Evolutionary conservation across 108 stramenopile genomes (phyloP).

Genomic region (Cyclotella kingstonii): DNA sequence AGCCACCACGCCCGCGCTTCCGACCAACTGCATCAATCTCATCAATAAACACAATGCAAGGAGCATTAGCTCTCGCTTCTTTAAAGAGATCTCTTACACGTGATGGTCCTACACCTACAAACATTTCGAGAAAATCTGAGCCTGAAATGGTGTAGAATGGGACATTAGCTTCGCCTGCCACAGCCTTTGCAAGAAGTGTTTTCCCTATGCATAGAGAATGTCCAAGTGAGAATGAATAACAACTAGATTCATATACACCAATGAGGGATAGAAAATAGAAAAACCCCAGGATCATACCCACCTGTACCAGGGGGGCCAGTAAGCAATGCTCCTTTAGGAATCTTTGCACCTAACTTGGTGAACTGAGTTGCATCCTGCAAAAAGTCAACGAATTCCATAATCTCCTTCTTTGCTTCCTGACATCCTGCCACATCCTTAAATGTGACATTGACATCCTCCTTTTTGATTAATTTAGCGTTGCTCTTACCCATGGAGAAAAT

Average conservation of each 20-base stretch:
- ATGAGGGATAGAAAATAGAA: too few species aligned
- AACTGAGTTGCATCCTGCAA: constrained; percentile 87
- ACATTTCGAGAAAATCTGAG: constrained; percentile 98
- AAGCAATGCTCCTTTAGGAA: constrained; percentile 95
- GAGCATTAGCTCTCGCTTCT: constrained; percentile 88
- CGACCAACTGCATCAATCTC: constrained; percentile 99
- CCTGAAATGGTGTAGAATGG: constrained; percentile 96
- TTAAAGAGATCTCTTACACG: constrained; percentile 98
- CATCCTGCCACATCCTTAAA: constrained; percentile 99
- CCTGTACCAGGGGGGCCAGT: constrained; percentile 88
- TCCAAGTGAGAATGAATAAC: neutral
- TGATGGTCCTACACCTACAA: constrained; percentile 97
- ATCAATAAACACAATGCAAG: constrained; percentile 98
- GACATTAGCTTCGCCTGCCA: constrained; percentile 98
- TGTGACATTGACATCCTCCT: constrained; percentile 79
- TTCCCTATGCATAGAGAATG: constrained; percentile 95
- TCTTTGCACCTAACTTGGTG: constrained; percentile 94
- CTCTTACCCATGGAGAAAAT: constrained; percentile 84
- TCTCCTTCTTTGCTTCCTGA: constrained; percentile 96
- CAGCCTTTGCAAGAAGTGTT: constrained; percentile 97
- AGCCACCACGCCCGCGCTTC: constrained; percentile 87
- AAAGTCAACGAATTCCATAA: constrained; percentile 99
- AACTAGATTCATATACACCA: neutral
- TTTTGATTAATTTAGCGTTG: constrained; percentile 86
- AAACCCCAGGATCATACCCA: too few species aligned